Percentiles rank a stretch among this genome's conserved stretches.
Conservation (phyloP, 1,139 yeast genomes). For the Taphrina deformans region DNA sequence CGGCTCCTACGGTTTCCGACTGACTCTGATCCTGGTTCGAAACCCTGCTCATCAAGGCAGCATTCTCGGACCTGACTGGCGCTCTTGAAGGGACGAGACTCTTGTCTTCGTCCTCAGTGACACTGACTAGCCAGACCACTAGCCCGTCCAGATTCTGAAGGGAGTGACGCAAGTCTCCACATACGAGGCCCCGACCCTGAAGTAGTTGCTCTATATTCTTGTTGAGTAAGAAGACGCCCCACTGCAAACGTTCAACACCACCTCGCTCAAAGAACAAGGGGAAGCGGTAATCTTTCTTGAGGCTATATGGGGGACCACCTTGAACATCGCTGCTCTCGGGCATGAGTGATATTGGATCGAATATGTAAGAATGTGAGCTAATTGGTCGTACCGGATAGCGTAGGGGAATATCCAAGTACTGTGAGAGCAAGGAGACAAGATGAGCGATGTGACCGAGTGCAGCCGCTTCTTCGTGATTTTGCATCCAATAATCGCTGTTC, state of each 20-base stretch:
- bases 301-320: constrained; percentile 26
- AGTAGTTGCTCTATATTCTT: constrained; percentile 56
- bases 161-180: constrained; percentile 48
- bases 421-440: constrained; percentile 49
- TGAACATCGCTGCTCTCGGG: constrained; percentile 5
- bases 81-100: background rate
- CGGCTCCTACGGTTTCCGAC: background rate
- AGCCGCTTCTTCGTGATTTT: constrained; percentile 49
- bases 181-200: constrained; percentile 45
- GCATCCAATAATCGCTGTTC: constrained; percentile 23
- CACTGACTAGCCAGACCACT: constrained; percentile 40
- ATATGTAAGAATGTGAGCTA: constrained; percentile 56
- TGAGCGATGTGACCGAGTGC: constrained; percentile 55
- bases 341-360: constrained; percentile 49
- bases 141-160: constrained; percentile 49
- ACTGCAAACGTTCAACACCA: constrained; percentile 54
- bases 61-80: background rate
- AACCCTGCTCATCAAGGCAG: background rate
- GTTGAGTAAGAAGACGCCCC: constrained; percentile 53
- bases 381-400: constrained; percentile 55
- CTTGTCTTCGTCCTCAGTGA: constrained; percentile 16
- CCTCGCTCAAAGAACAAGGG: constrained; percentile 56
- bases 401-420: constrained; percentile 52
- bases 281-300: constrained; percentile 40
- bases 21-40: background rate